Evolutionary conservation across 345 rosid species (phyloP).

Genomic region (Noccaea caerulescens): DNA sequence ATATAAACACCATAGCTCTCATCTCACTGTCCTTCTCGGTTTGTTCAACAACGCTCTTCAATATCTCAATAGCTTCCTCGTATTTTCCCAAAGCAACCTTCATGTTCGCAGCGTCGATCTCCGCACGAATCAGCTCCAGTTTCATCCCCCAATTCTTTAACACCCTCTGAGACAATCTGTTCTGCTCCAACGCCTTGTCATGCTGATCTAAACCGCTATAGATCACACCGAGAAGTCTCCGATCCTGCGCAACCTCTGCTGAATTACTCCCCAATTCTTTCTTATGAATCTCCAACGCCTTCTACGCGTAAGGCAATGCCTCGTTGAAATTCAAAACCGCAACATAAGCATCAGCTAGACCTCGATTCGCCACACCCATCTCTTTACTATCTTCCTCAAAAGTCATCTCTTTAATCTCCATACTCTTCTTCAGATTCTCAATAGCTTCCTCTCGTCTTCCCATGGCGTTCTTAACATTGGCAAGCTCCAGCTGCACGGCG

Average conservation of each 20-base stretch:
- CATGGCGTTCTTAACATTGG: conserved; percentile 84
- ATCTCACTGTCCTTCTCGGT: conserved; percentile 77
- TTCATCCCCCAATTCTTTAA: conserved; percentile 81
- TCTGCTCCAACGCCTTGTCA: conserved; percentile 86
- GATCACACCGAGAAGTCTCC: conserved; percentile 87
- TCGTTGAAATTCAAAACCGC: conserved; percentile 85
- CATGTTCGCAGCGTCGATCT: conserved; percentile 91
- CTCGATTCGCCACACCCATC: conserved; percentile 74
- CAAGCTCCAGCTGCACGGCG: conserved; percentile 78
- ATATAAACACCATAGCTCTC: conserved; percentile 75
- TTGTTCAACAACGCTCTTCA: conserved; percentile 65
- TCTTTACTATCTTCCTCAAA: conserved; percentile 76
- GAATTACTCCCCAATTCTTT: conserved; percentile 71
- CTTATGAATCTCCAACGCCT: conserved; percentile 79
- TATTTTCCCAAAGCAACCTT: conserved; percentile 81
- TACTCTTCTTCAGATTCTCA: conserved; percentile 67
- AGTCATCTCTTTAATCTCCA: conserved; percentile 75
- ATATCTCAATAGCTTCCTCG: conserved; percentile 69
- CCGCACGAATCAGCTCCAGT: conserved; percentile 70
- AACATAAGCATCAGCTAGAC: conserved; percentile 79
- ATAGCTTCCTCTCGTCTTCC: conserved; percentile 95
- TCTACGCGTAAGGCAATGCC: conserved; percentile 71
- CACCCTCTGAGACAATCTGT: conserved; percentile 70
- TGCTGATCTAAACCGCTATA: conserved; percentile 88
- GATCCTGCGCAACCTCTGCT: conserved; percentile 82